Evolutionary conservation across 2,329 filamentous ascomycete genomes (phyloP).

Genomic region (Venturia aucupariae): DNA sequence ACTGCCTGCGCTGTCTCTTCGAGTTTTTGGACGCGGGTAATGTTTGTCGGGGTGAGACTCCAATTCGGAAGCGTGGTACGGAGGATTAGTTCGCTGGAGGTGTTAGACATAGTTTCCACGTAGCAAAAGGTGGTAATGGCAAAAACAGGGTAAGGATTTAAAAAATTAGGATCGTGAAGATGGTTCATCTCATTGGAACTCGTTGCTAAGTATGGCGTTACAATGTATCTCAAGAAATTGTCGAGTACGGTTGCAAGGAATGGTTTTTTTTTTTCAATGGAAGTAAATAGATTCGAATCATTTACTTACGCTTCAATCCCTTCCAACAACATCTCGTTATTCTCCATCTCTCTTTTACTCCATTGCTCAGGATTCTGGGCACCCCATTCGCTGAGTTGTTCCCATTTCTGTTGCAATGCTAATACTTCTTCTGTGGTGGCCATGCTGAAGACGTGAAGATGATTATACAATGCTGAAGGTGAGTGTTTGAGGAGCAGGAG

Average conservation of each 20-base stretch:
- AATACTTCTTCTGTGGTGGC: background rate
- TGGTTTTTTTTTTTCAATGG: no score
- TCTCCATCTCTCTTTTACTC: background rate
- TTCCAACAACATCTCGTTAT: background rate
- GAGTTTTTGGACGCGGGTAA: background rate
- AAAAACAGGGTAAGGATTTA: no score
- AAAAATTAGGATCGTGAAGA: no score
- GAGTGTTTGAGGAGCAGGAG: no score
- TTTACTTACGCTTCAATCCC: background rate
- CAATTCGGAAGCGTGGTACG: background rate
- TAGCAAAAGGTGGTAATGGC: no score
- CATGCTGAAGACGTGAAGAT: background rate
- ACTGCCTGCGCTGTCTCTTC: background rate
- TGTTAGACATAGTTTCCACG: no score
- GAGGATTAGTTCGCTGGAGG: background rate
- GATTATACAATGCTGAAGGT: no score
- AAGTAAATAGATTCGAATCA: background rate
- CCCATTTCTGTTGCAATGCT: background rate
- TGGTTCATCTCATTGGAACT: no score
- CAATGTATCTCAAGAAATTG: no score
- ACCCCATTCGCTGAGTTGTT: slow-evolving; percentile 1
- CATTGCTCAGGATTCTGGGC: background rate
- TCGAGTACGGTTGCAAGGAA: no score
- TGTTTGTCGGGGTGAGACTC: background rate
- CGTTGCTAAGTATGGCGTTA: no score